These are phyloP conservation scores for Bipolaris zeicola DNA, from an alignment of 2,329 filamentous ascomycete genomes.

Conservation along the genomic window DNA sequence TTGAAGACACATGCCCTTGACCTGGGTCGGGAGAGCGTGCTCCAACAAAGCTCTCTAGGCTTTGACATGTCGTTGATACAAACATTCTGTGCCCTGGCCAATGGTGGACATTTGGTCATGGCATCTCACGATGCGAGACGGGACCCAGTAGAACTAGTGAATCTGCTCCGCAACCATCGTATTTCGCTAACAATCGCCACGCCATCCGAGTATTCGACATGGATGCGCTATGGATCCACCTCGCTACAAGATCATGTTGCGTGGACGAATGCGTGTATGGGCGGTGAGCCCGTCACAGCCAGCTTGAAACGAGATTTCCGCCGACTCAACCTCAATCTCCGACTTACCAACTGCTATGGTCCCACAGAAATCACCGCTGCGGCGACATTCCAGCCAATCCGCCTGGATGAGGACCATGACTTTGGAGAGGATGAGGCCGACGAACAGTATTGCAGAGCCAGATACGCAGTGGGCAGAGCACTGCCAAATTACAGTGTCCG, in stretches of 20 bases:
- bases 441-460: too few relatives aligned
- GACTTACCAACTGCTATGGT: conserved; percentile 23
- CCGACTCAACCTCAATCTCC: neutral
- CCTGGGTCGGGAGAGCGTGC: neutral
- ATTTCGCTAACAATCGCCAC: conserved; percentile 50
- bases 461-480: neutral
- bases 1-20: neutral
- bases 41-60: neutral
- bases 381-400: conserved; percentile 8
- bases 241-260: conserved; percentile 18
- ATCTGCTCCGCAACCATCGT: conserved; percentile 44
- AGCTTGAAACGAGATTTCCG: conserved; percentile 6
- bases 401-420: conserved; percentile 4
- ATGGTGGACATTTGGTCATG: conserved; percentile 26
- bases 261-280: conserved; percentile 42
- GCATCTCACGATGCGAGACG: conserved; percentile 37
- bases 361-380: conserved; percentile 17
- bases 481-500: conserved; percentile 27
- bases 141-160: conserved; percentile 44
- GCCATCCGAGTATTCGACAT: conserved; percentile 50
- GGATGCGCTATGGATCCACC: conserved; percentile 24
- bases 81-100: neutral
- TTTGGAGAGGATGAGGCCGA: neutral
- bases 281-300: conserved; percentile 21
- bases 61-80: neutral